Evolutionary conservation across 257 asterid genomes (phyloP).

Genomic region (Catharanthus roseus): DNA sequence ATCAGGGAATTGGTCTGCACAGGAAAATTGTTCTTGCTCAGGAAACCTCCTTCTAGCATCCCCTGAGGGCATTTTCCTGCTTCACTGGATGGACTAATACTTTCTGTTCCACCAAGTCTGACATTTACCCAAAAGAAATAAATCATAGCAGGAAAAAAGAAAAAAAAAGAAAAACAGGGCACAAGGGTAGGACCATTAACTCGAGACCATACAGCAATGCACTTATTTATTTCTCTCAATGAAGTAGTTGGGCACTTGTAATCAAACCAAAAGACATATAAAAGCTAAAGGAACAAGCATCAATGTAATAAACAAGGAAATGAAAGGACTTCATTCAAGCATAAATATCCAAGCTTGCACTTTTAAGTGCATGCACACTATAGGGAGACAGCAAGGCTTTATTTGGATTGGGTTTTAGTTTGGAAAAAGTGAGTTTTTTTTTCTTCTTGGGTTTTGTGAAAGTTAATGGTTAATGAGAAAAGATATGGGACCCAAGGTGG

Average conservation of each 20-base stretch:
- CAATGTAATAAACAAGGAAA: background rate
- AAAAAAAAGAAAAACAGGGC: background rate
- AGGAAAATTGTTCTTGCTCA: conserved; percentile 25
- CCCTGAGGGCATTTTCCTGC: conserved; percentile 30
- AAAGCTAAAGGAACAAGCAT: background rate
- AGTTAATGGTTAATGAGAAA: no score
- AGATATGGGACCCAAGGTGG: no score
- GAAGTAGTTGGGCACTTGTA: background rate
- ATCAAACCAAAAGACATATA: background rate
- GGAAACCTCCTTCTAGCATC: conserved; percentile 22
- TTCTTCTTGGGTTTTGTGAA: no score
- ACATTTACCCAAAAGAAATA: conserved; percentile 11
- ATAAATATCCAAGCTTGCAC: background rate
- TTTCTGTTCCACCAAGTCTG: conserved; percentile 29
- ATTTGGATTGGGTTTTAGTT: no score
- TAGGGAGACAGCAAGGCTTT: background rate
- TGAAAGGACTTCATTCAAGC: background rate
- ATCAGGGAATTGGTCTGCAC: conserved; percentile 18
- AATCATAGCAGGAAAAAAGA: background rate
- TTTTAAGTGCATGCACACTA: no score
- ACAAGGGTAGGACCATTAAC: background rate
- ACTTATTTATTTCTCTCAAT: background rate
- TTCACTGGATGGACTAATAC: conserved; percentile 21
- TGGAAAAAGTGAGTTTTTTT: no score
- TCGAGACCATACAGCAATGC: background rate